Base-by-base conservation (phyloP, 2,329 filamentous ascomycete genomes). In the Aspergillus cejpii region DNA sequence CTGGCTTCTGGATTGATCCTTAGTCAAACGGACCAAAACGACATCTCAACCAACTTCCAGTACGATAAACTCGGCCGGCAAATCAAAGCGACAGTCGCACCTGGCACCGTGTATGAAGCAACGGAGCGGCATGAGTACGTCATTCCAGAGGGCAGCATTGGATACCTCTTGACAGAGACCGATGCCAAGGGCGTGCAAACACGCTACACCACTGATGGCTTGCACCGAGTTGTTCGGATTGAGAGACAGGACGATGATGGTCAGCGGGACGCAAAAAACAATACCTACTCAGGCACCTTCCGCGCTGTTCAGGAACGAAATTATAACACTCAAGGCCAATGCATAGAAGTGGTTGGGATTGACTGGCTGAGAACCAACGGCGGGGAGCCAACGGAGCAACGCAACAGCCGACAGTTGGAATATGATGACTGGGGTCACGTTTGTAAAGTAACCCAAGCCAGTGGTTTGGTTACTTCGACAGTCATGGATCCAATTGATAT, bases 331-430 rank as follows among this genome's bases (percentile, higher is more conserved):
- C 31, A 31, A 5, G 41, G 23, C 11, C 41, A 48, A 17, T 43
- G 45, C 20, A 34, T 1, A 17, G 7, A 41, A 12, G 20, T 17
- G 19, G 31, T 19, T 1, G 29, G 37, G 4, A 38, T 41, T 14
- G 41, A 48, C 31, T 48, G 45, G 45, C 37, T 48, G 20, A 15
- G 19, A 51, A 79, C 76, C 3, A 27, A 28, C 1, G 26, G 8
- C 3, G 37, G 23, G 0, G 8, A 2, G 2, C 41, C 31, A n/a
- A 21, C 8, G n/a, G 21, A 38, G 21, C 6, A 73, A 24, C 28
- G 36, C 2, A 40, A 3, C 5, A 43, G 14, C 1, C 34, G 15
- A 6, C 10, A 15, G 3, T 20, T 46, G 17, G 37, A 39, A n/a
- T 49, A 43, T 29, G 40, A 49, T 34, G 12, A 44, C 15, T 49